Conservation (phyloP, 805 yeast genomes). For the Teunomyces tritomae region DNA sequence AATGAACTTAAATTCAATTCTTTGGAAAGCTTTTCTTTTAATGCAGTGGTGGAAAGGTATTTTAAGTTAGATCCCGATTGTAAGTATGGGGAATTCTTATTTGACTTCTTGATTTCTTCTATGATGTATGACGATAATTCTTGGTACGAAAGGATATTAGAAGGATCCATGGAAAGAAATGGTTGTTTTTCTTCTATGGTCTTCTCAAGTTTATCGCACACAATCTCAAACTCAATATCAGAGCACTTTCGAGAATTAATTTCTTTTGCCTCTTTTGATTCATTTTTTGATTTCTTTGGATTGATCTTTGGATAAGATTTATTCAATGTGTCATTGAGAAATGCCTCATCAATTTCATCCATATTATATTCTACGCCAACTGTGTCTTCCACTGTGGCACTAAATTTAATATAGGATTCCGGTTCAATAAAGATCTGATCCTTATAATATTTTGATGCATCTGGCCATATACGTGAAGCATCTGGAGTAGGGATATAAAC, state of each 20-base stretch:
- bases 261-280: constrained; percentile 9
- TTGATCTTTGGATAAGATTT: constrained; percentile 28
- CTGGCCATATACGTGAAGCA: constrained; percentile 81
- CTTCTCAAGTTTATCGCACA: constrained; percentile 71
- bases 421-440: constrained; percentile 66
- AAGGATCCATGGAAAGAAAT: constrained; percentile 79
- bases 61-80: constrained; percentile 29
- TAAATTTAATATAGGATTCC: constrained; percentile 76
- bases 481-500: constrained; percentile 92
- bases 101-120: constrained; percentile 29
- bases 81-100: constrained; percentile 24
- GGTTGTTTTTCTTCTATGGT: constrained; percentile 83
- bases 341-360: constrained; percentile 85
- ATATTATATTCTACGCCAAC: constrained; percentile 80
- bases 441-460: constrained; percentile 67
- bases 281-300: constrained; percentile 10
- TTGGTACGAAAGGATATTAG: constrained; percentile 64
- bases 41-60: constrained; percentile 50
- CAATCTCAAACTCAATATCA: constrained; percentile 83
- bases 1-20: constrained; percentile 57
- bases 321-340: constrained; percentile 44
- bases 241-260: constrained; percentile 39
- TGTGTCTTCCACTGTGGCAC: constrained; percentile 96
- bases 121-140: constrained; percentile 59
- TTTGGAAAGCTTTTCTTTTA: constrained; percentile 55